Conservation (phyloP, 805 yeast species). For the Saturnispora quitensis region DNA sequence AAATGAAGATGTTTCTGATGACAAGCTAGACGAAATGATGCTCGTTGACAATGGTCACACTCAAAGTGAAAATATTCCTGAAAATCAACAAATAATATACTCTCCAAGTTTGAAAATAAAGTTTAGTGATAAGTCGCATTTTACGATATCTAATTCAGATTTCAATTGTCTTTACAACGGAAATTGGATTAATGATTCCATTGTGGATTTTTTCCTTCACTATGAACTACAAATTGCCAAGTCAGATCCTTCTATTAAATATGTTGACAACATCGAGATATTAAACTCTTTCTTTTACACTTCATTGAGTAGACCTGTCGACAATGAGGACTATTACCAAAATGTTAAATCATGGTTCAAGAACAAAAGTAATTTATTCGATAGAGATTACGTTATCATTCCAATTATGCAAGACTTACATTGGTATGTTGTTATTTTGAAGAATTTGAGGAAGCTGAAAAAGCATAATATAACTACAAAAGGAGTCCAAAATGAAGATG, state of each 20-base stretch:
- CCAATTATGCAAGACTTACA: constrained; percentile 79
- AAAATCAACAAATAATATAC: constrained; percentile 24
- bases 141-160: constrained; percentile 59
- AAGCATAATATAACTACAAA: background rate
- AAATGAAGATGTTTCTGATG: constrained; percentile 10
- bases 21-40: constrained; percentile 31
- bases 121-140: constrained; percentile 44
- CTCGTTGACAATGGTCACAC: constrained; percentile 25
- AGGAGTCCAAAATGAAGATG: background rate
- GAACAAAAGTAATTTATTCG: constrained; percentile 48
- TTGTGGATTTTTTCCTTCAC: constrained; percentile 76
- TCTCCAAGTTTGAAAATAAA: constrained; percentile 35
- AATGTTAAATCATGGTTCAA: constrained; percentile 74
- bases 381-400: constrained; percentile 52
- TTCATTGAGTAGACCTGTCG: constrained; percentile 35
- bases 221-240: constrained; percentile 36
- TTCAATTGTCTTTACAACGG: constrained; percentile 69
- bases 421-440: constrained; percentile 79
- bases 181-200: constrained; percentile 83
- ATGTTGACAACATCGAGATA: constrained; percentile 35
- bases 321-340: constrained; percentile 36
- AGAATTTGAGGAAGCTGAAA: constrained; percentile 35
- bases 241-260: constrained; percentile 19
- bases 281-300: constrained; percentile 82
- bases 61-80: constrained; percentile 25